These are phyloP conservation scores for Candida nonsorbophila DNA, from an alignment of 805 yeast species.

Conservation along the genomic window DNA sequence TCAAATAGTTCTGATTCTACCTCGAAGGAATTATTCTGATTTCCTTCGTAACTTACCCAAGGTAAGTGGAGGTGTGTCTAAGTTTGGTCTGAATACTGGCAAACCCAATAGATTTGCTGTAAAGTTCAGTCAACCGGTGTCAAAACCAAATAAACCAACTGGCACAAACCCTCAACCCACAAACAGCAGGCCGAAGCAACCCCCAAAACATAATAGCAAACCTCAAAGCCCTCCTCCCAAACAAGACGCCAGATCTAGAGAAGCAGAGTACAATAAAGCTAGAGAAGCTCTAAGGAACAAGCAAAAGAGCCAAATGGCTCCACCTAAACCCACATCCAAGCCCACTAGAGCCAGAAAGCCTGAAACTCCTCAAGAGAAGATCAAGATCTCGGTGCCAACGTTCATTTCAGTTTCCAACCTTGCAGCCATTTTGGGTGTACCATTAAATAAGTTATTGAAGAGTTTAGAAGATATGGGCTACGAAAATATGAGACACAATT, in stretches of 20 bases:
- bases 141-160: conserved; percentile 1
- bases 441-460: conserved; percentile 53
- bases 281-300: conserved; percentile 7
- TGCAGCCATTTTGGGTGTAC: conserved; percentile 63
- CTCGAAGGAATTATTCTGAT: conserved; percentile 2
- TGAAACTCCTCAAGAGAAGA: conserved; percentile 8
- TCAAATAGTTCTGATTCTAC: background rate
- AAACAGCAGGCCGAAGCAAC: background rate
- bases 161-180: no score
- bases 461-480: conserved; percentile 69
- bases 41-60: conserved; percentile 1
- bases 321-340: background rate
- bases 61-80: background rate
- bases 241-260: conserved; percentile 1
- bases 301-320: conserved; percentile 1
- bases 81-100: background rate
- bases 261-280: conserved; percentile 3
- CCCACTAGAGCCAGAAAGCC: conserved; percentile 2
- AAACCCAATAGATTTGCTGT: conserved; percentile 31
- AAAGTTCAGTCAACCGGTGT: conserved; percentile 11
- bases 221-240: background rate
- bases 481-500: conserved; percentile 63
- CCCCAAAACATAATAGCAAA: conserved; percentile 2
- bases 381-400: conserved; percentile 55
- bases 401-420: conserved; percentile 76